Conservation (phyloP, 495 filamentous ascomycete genomes). For the Haplographium delicatum region DNA sequence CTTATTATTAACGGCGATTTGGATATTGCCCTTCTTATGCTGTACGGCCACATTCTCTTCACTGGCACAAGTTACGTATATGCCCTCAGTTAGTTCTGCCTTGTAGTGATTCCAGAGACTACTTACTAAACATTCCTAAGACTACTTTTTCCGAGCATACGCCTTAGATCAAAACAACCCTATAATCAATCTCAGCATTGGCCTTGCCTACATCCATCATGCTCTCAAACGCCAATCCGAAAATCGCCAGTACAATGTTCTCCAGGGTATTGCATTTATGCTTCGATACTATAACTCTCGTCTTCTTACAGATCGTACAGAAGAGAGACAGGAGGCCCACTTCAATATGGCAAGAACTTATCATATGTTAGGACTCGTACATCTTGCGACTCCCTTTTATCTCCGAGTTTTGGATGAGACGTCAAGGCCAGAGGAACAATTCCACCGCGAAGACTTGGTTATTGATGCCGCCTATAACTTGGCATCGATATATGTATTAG, state of each 20-base stretch:
- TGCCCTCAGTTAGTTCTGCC: conserved; percentile 60
- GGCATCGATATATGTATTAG: conserved; percentile 56
- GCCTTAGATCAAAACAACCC: conserved; percentile 71
- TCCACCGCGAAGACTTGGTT: conserved; percentile 54
- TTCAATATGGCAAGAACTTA: conserved; percentile 83
- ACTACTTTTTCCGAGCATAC: conserved; percentile 86
- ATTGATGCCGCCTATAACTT: conserved; percentile 74
- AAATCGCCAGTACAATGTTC: conserved; percentile 79
- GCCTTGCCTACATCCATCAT: conserved; percentile 75
- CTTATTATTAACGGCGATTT: conserved; percentile 46
- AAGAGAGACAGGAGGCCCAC: conserved; percentile 73
- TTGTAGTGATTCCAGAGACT: too few species aligned
- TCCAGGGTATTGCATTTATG: conserved; percentile 80
- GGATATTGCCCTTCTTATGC: conserved; percentile 71
- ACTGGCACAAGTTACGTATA: conserved; percentile 71
- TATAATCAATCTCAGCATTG: conserved; percentile 66
- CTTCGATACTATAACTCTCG: conserved; percentile 65
- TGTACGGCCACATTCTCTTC: conserved; percentile 86
- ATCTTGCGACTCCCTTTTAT: conserved; percentile 76
- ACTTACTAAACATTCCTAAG: conserved; percentile 29
- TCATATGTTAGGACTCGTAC: conserved; percentile 71
- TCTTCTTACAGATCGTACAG: conserved; percentile 32
- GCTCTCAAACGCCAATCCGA: conserved; percentile 82
- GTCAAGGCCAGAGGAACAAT: conserved; percentile 20
- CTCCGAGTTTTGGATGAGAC: conserved; percentile 39